These are phyloP conservation scores for Tuber magnatum DNA, from an alignment of 495 filamentous ascomycete genomes.

Conservation along the genomic window DNA sequence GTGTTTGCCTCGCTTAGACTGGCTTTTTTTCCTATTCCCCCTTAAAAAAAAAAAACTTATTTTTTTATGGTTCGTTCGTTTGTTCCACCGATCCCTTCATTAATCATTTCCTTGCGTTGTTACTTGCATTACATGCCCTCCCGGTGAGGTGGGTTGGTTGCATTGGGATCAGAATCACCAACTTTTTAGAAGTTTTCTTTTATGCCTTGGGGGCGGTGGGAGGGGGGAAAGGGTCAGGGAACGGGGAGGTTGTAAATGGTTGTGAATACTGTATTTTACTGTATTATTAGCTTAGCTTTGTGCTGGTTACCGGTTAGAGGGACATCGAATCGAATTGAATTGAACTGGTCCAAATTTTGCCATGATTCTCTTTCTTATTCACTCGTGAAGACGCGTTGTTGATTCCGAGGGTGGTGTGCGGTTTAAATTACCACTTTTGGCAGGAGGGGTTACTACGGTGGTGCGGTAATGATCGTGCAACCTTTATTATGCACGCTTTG, in stretches of 20 bases:
- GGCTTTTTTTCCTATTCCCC: not conserved
- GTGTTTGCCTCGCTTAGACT: constrained; percentile 38
- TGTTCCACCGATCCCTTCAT: not conserved
- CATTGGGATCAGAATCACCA: not conserved
- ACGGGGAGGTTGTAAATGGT: not conserved
- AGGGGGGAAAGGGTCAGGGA: not conserved
- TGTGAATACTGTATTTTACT: constrained; percentile 2
- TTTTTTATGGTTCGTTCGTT: not conserved
- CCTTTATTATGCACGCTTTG: not conserved
- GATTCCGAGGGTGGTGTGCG: not conserved
- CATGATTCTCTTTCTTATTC: not conserved
- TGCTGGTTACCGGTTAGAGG: not conserved
- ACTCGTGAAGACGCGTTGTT: not conserved
- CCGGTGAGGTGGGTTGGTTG: not conserved
- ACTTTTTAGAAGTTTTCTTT: not conserved
- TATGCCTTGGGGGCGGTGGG: not conserved
- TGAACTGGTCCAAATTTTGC: not conserved
- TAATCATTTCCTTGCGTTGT: not conserved
- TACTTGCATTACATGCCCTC: not conserved
- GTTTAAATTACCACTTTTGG: not conserved
- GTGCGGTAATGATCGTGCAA: not conserved
- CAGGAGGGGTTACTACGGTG: not conserved
- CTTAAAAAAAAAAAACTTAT: not conserved
- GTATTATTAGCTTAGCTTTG: not conserved
- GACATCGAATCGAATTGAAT: not conserved